Evolutionary conservation across 352 stramenopile species (phyloP).

Genomic region (Phytophthora quininea): DNA sequence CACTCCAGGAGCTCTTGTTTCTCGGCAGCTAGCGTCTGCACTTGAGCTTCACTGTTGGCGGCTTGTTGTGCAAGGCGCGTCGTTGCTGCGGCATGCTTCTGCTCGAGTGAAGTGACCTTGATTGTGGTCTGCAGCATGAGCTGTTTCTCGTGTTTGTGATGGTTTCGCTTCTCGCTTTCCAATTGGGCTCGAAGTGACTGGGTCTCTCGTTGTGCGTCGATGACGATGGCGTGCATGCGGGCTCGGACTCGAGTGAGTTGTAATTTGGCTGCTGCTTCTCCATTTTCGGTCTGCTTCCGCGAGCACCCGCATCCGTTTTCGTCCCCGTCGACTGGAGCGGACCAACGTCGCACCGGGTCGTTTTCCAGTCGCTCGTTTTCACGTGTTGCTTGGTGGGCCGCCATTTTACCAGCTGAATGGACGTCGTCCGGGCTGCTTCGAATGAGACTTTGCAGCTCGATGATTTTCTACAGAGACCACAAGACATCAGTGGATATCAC

Average conservation of each 20-base stretch:
- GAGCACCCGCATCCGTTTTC: constrained; percentile 17
- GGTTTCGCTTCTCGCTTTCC: constrained; percentile 37
- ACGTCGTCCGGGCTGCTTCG: constrained; percentile 54
- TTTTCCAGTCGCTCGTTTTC: constrained; percentile 34
- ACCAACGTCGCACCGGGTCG: constrained; percentile 25
- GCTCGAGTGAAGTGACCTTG: constrained; percentile 51
- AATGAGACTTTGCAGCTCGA: constrained; percentile 73
- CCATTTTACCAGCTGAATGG: constrained; percentile 29
- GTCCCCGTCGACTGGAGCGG: constrained; percentile 24
- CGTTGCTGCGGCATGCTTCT: constrained; percentile 50
- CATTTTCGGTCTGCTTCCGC: constrained; percentile 28
- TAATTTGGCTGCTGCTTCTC: constrained; percentile 37
- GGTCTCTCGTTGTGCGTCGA: constrained; percentile 50
- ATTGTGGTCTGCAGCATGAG: constrained; percentile 51
- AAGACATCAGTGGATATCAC: background rate
- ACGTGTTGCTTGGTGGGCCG: constrained; percentile 3
- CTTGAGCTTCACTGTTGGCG: constrained; percentile 37
- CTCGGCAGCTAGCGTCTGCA: constrained; percentile 52
- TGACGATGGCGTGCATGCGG: constrained; percentile 59
- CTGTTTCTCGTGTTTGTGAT: constrained; percentile 55
- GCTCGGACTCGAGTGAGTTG: constrained; percentile 57
- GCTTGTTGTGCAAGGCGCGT: constrained; percentile 47
- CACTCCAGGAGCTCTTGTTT: constrained; percentile 49
- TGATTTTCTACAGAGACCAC: constrained; percentile 57
- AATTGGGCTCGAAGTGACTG: constrained; percentile 53